Conservation (phyloP, 805 yeast genomes). For the Pichia phayaonensis region DNA sequence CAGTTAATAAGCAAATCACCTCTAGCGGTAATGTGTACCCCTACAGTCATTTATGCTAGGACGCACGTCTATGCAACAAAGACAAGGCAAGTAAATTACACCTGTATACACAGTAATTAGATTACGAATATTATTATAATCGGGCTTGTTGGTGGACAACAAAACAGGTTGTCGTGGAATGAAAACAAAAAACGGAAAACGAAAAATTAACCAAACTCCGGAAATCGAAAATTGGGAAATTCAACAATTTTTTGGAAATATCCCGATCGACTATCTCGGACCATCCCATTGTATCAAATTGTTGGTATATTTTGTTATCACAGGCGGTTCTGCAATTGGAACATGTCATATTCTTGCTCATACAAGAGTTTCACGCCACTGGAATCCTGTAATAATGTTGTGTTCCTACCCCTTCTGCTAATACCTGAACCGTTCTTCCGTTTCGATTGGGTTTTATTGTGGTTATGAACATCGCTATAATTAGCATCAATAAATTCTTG, state of each 20-base stretch:
- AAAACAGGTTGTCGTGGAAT: too few species aligned
- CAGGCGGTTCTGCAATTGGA: background rate
- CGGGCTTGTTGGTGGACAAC: too few species aligned
- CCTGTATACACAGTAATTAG: too few species aligned
- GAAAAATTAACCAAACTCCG: background rate
- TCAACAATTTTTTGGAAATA: background rate
- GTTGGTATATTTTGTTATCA: background rate
- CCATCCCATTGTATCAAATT: background rate
- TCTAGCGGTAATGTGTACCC: too few species aligned
- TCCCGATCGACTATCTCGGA: background rate
- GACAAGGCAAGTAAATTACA: too few species aligned
- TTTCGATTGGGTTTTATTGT: background rate
- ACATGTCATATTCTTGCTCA: background rate
- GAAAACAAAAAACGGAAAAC: too few species aligned
- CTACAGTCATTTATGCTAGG: too few species aligned
- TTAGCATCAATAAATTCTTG: background rate
- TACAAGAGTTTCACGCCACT: background rate
- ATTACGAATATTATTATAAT: too few species aligned
- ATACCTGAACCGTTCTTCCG: background rate
- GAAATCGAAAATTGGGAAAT: background rate
- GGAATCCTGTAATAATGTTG: background rate
- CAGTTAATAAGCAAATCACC: too few species aligned
- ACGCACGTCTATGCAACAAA: too few species aligned
- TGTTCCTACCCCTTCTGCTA: background rate
- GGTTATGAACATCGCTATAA: background rate